Evolutionary conservation across 257 asterid species (phyloP).

Genomic region (Solanum commersonii): DNA sequence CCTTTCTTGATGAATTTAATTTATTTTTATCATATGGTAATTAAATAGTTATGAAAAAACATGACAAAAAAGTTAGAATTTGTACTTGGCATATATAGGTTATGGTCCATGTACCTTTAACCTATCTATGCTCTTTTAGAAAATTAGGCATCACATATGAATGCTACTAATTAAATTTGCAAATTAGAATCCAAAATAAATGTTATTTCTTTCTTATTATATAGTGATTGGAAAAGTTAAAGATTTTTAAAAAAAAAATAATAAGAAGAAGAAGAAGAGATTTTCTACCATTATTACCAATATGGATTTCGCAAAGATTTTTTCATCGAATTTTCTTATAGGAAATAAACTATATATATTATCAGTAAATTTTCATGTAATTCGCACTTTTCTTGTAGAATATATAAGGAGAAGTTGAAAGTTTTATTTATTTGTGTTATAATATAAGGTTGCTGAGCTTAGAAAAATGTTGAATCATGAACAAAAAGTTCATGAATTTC

Average conservation of each 20-base stretch:
- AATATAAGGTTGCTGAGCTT: constrained; percentile 44
- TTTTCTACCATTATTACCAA: background rate
- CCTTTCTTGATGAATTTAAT: background rate
- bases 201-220: background rate
- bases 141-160: background rate
- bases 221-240: background rate
- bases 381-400: background rate
- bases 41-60: background rate
- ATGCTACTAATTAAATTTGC: background rate
- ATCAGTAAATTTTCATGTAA: background rate
- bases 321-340: background rate
- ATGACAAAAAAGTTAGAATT: background rate
- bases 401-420: background rate
- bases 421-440: background rate
- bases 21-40: background rate
- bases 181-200: background rate
- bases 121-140: background rate
- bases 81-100: background rate
- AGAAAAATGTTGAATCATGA: constrained; percentile 70
- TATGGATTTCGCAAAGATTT: background rate
- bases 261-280: background rate
- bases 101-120: background rate
- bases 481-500: constrained; percentile 56
- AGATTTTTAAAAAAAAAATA: background rate
- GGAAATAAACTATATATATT: background rate